These are phyloP conservation scores for Lachnellula arida DNA, from an alignment of 2,329 filamentous ascomycete species.

Conservation along the genomic window DNA sequence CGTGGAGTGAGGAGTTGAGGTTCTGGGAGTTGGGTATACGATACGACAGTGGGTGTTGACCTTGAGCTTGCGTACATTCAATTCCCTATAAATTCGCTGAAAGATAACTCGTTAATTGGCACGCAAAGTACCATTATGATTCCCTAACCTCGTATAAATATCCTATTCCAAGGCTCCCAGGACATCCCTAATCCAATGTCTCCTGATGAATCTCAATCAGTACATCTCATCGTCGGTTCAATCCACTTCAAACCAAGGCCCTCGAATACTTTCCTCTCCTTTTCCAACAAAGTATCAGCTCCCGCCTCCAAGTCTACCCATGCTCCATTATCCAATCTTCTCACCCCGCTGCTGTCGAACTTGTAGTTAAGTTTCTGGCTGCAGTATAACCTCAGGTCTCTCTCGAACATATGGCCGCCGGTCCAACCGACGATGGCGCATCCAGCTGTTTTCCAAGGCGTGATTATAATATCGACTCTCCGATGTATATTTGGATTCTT, in stretches of 20 bases:
- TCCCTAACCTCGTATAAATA: too few relatives aligned
- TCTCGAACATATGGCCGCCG: conserved; percentile 82
- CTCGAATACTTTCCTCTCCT: conserved; percentile 77
- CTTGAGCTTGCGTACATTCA: too few relatives aligned
- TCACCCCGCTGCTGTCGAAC: conserved; percentile 86
- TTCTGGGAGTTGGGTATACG: too few relatives aligned
- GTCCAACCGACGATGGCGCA: conserved; percentile 88
- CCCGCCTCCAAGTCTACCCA: conserved; percentile 69
- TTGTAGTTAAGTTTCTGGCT: conserved; percentile 69
- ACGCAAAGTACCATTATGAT: too few relatives aligned
- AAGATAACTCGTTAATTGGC: too few relatives aligned
- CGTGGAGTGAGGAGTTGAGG: too few relatives aligned
- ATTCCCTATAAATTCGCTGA: too few relatives aligned
- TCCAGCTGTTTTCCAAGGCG: conserved; percentile 82
- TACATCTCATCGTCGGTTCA: conserved; percentile 58
- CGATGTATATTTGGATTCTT: conserved; percentile 73
- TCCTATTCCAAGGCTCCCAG: too few relatives aligned
- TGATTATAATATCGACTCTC: conserved; percentile 87
- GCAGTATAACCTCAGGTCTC: conserved; percentile 77
- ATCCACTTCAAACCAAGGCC: conserved; percentile 67
- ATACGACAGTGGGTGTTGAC: too few relatives aligned
- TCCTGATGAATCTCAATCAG: conserved; percentile 10
- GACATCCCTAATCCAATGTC: neutral
- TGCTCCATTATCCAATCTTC: conserved; percentile 58
- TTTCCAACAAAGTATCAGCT: conserved; percentile 58